Percentiles rank a stretch among this genome's conserved stretches.
Conservation (phyloP, 306 rosid species). For the Pachyrhizus erosus region DNA sequence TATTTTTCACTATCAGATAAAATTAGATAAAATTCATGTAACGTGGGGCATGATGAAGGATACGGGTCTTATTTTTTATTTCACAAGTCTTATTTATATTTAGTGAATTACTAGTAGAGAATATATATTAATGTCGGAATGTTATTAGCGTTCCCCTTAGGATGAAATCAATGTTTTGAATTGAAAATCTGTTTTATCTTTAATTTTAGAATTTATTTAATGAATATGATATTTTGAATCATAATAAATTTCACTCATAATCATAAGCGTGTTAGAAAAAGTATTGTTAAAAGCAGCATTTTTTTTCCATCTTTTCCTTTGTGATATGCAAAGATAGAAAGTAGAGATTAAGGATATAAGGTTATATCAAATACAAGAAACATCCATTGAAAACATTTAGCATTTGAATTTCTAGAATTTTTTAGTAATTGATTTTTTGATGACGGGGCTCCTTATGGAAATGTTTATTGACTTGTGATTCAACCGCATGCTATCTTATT, state of each 20-base stretch:
- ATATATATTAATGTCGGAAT: too few relatives aligned
- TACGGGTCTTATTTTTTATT: background rate
- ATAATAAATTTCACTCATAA: too few relatives aligned
- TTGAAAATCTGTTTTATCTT: background rate
- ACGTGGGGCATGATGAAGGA: background rate
- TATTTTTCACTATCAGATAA: too few relatives aligned
- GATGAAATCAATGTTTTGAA: background rate
- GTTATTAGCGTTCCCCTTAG: background rate
- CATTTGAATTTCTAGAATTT: background rate
- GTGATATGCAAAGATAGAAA: background rate
- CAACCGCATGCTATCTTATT: background rate
- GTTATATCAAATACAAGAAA: too few relatives aligned
- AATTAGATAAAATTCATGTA: background rate
- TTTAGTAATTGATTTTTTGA: background rate
- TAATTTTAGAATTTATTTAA: background rate
- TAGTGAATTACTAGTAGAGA: too few relatives aligned
- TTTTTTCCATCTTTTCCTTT: background rate
- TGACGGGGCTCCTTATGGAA: background rate
- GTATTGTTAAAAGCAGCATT: background rate
- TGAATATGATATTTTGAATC: background rate
- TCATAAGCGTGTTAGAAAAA: too few relatives aligned
- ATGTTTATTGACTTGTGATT: background rate
- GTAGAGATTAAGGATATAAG: background rate
- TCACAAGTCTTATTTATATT: too few relatives aligned
- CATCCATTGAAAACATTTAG: too few relatives aligned